phyloP scores from a whole-genome alignment of 805 yeast species.

The Candida maltosa region DNA sequence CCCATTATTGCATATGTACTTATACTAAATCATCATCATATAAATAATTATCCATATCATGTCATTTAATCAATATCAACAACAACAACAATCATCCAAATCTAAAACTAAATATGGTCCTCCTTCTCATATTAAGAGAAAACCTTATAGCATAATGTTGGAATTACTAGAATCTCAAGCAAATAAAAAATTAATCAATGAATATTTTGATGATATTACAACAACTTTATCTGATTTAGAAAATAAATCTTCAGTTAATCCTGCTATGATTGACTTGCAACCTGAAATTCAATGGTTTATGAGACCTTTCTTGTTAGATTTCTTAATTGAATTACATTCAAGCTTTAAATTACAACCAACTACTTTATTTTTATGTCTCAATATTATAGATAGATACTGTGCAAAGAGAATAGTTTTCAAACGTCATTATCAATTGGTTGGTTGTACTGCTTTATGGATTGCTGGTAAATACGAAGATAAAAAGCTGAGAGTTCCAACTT shows the following conservation, averaged over 20 bases:
- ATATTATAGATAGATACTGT: constrained; percentile 45
- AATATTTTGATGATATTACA: constrained; percentile 39
- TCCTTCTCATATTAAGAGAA: constrained; percentile 26
- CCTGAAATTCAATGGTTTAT: constrained; percentile 49
- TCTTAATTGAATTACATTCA: constrained; percentile 41
- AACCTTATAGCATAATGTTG: constrained; percentile 39
- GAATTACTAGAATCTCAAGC: constrained; percentile 47
- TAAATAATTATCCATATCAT: not conserved
- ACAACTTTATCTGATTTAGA: constrained; percentile 40
- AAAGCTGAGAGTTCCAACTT: constrained; percentile 55
- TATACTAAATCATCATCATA: not conserved
- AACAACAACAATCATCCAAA: constrained; percentile 4
- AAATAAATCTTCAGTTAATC: constrained; percentile 39
- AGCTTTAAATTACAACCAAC: constrained; percentile 39
- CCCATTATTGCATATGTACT: not conserved
- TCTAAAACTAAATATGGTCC: constrained; percentile 17
- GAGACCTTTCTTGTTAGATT: constrained; percentile 44
- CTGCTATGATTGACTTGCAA: constrained; percentile 48
- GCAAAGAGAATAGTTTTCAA: constrained; percentile 45
- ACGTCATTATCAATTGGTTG: constrained; percentile 46
- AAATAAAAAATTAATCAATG: constrained; percentile 39
- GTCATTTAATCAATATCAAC: constrained; percentile 3
- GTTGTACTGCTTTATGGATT: constrained; percentile 46
- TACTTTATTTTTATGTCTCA: constrained; percentile 41
- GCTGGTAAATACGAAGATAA: constrained; percentile 57